A percentile compares a stretch with the other conserved stretches of the same genome.
phyloP scores from a whole-genome alignment of 2,329 filamentous ascomycete species.

The Colletotrichum shisoi region DNA sequence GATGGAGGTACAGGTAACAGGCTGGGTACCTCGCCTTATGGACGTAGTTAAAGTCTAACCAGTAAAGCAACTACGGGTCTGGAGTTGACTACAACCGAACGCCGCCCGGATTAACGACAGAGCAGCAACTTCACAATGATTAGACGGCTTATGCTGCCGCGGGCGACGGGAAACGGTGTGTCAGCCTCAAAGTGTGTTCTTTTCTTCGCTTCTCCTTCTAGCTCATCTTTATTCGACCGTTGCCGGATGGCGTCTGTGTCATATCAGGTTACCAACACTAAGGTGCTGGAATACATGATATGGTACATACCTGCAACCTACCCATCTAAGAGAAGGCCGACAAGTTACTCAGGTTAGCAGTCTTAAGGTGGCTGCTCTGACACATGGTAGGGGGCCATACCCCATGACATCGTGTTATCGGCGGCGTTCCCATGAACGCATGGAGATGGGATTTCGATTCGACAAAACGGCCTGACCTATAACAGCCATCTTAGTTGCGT shows the following conservation, averaged over 20 bases:
- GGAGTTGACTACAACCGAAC: constrained; percentile 7
- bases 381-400: constrained; percentile 3
- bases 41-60: background rate
- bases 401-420: background rate
- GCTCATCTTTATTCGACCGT: background rate
- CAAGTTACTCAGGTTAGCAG: background rate
- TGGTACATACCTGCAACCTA: background rate
- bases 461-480: background rate
- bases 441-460: constrained; percentile 7
- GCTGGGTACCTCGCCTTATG: too few species aligned
- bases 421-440: background rate
- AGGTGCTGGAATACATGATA: background rate
- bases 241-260: background rate
- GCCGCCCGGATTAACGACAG: background rate
- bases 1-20: background rate
- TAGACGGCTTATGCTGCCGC: background rate
- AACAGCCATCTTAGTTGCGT: background rate
- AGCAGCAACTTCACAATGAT: background rate
- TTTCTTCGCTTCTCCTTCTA: constrained; percentile 6
- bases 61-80: constrained; percentile 16
- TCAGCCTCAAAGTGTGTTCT: background rate
- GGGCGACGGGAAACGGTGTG: background rate
- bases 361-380: constrained; percentile 1
- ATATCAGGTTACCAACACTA: background rate
- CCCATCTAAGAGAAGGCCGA: background rate